A percentile compares a stretch with the other conserved stretches of the same genome.
Evolutionary conservation across 176 grass and related monocot genomes (phyloP).

Genomic region (Panicum miliaceum): DNA sequence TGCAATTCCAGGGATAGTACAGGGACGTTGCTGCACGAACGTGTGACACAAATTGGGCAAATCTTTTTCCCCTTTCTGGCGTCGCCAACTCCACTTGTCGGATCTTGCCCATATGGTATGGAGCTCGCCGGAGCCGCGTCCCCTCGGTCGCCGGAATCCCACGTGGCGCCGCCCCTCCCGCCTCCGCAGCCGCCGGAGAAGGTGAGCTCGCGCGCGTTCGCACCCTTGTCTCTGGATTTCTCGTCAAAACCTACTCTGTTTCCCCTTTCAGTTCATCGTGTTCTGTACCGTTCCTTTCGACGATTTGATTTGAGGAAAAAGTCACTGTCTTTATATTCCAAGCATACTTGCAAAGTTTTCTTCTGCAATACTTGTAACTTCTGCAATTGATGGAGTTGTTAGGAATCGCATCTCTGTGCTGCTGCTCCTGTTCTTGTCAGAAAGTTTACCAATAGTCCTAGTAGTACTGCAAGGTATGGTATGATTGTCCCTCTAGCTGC

Average conservation of each 20-base stretch:
- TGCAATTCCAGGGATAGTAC: background rate
- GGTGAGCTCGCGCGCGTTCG: slow-evolving; percentile 21
- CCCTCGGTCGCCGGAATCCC: slow-evolving; percentile 42
- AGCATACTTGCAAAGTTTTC: background rate
- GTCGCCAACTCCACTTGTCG: slow-evolving; percentile 50
- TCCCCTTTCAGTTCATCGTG: slow-evolving; percentile 2
- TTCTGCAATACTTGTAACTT: background rate
- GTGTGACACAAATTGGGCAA: slow-evolving; percentile 40
- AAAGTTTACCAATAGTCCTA: background rate
- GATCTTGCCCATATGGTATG: slow-evolving; percentile 50
- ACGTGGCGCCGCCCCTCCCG: slow-evolving; percentile 31
- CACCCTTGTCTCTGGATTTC: background rate
- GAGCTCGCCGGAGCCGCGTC: slow-evolving; percentile 50
- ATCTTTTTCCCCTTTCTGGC: slow-evolving; percentile 44
- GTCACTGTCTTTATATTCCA: background rate
- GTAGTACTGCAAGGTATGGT: background rate
- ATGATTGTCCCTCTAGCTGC: background rate
- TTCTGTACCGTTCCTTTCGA: background rate
- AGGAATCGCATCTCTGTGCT: background rate
- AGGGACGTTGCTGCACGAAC: background rate
- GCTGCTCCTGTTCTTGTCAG: background rate
- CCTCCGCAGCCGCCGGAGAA: slow-evolving; percentile 43
- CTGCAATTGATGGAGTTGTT: background rate
- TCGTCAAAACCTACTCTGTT: background rate
- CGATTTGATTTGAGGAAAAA: slow-evolving; percentile 13